phyloP scores from a whole-genome alignment of 2,329 filamentous ascomycete species.

The Whalleya microplaca region DNA sequence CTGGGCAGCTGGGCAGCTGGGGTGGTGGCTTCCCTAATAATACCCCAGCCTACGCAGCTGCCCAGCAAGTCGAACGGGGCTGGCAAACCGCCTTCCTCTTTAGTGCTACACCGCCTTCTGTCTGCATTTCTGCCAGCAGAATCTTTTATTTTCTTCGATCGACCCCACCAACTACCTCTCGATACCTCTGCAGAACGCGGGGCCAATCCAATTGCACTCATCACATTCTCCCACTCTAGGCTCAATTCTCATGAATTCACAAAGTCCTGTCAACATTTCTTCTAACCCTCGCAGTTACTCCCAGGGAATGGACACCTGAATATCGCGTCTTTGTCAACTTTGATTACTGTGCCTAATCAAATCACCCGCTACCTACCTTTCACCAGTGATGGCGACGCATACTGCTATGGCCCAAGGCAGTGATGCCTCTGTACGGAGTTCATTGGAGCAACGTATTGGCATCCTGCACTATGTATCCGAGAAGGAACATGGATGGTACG shows the following conservation, averaged over 20 bases:
- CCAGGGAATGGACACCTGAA: background rate
- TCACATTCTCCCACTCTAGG: too few relatives aligned
- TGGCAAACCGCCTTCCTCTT: conserved; percentile 2
- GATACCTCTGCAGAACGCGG: too few relatives aligned
- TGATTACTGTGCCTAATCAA: background rate
- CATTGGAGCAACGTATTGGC: conserved; percentile 41
- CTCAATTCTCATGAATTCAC: too few relatives aligned
- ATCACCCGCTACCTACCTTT: background rate
- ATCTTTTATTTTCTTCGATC: conserved; percentile 7
- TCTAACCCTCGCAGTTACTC: too few relatives aligned
- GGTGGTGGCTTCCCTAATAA: too few relatives aligned
- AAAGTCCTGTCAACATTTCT: too few relatives aligned
- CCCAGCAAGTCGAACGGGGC: too few relatives aligned
- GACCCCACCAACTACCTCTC: conserved; percentile 2
- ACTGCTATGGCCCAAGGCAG: conserved; percentile 41
- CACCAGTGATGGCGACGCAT: conserved; percentile 37
- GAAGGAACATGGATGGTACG: conserved; percentile 46
- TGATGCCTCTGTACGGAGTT: conserved; percentile 35
- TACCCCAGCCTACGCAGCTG: too few relatives aligned
- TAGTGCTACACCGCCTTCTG: conserved; percentile 6
- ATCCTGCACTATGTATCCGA: conserved; percentile 46
- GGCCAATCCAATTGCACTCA: too few relatives aligned
- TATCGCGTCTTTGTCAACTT: background rate
- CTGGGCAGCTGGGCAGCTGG: too few relatives aligned
- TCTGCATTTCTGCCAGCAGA: conserved; percentile 23